Evolutionary conservation across 805 yeast genomes (phyloP), one percentile per base, ranked within the genome.

Genomic region (Nakazawaea pomicola): DNA sequence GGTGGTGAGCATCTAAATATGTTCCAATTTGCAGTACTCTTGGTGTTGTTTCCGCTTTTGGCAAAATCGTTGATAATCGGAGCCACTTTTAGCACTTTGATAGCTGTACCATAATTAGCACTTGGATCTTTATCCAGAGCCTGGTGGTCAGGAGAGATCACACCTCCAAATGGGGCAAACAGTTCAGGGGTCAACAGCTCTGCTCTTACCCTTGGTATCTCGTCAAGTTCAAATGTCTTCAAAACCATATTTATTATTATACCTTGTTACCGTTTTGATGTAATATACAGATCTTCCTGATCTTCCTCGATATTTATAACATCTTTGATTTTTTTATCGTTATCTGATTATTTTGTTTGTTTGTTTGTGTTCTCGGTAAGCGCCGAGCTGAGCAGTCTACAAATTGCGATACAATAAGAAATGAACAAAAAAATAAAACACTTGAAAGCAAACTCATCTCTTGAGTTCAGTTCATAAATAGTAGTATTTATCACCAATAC

Each of bases 101-200:
- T 67, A 1, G 97, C 97, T 2, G 97, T 90, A n/a, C 97, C 97
- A 55, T 90, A 89, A 61, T 90, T 90, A 4, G 96, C 97, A 1
- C 71, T 54, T 15, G 37, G n/a, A 24, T 33, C 37, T 9, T 28
- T 21, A 11, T 35, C 38, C 28, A 61, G 55, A 21, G 85, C 66
- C 58, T 86, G 95, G 51, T 87, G 84, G 45, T 74, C 76, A 3
- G 95, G 85, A 20, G 93, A 83, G 32, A 89, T 75, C 9, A 86
- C 79, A 0, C 83, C 77, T 1, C 97, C 97, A 56, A 70, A 89
- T 3, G 70, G 68, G 1, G 74, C 72, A 54, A 87, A 89, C 1
- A 71, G 56, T 28, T 71, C 77, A 0, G 89, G 89, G 0, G 91
- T 79, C 36, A 88, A 57, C 1, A 75, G 76, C 33, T 65, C 65